These are phyloP conservation scores for Pichia manshurica DNA, from an alignment of 805 yeast genomes.

Conservation along the genomic window DNA sequence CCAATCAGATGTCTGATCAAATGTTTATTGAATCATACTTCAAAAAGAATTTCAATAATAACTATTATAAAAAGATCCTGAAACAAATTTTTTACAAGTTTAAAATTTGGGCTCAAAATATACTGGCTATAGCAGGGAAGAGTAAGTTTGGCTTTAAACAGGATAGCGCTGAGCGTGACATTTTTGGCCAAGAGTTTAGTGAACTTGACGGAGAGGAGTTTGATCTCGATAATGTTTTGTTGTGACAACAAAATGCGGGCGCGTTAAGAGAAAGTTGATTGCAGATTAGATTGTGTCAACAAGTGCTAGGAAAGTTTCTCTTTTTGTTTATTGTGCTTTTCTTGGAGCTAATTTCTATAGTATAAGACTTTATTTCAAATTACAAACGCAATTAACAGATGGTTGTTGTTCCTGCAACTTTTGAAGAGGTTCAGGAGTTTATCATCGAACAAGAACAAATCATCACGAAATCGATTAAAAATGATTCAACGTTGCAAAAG, in stretches of 20 bases:
- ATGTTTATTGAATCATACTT: conserved; percentile 1
- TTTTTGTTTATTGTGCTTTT: neutral
- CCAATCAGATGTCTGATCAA: conserved; percentile 5
- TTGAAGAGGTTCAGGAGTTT: conserved; percentile 23
- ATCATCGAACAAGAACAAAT: conserved; percentile 22
- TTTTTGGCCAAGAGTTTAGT: conserved; percentile 10
- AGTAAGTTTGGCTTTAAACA: neutral
- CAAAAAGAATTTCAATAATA: neutral
- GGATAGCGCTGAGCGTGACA: conserved; percentile 5
- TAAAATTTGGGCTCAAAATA: conserved; percentile 4
- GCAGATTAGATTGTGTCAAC: no score
- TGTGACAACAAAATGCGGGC: no score
- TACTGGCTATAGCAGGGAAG: neutral
- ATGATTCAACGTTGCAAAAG: conserved; percentile 14
- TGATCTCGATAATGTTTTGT: conserved; percentile 7
- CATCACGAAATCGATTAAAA: conserved; percentile 16
- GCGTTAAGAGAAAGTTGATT: no score
- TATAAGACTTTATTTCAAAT: neutral
- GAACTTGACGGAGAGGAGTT: conserved; percentile 5
- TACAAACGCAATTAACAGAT: neutral
- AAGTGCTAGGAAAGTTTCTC: neutral
- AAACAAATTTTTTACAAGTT: conserved; percentile 5
- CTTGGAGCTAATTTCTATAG: neutral
- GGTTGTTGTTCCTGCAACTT: conserved; percentile 16
- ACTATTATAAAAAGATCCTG: neutral